A percentile compares a stretch with the other conserved stretches of the same genome.
These are phyloP conservation scores for Entomortierella beljakovae DNA, from an alignment of 192 early-diverging fungal genomes.

Conservation along the genomic window DNA sequence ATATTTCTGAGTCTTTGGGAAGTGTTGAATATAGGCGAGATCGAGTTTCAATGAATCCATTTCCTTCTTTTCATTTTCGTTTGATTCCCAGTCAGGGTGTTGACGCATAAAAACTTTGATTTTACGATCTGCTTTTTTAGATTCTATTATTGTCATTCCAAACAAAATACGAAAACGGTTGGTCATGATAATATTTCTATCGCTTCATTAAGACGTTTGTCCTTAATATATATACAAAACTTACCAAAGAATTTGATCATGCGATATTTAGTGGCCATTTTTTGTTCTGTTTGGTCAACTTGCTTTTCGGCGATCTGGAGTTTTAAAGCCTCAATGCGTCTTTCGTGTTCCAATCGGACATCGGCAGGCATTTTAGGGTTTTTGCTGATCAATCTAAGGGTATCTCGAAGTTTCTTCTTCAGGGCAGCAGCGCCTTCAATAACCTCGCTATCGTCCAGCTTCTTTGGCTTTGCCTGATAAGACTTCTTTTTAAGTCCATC, in stretches of 20 bases:
- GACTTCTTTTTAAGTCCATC: constrained; percentile 31
- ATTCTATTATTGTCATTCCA: constrained; percentile 35
- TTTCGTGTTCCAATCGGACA: constrained; percentile 39
- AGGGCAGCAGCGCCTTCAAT: constrained; percentile 46
- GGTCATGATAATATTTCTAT: neutral
- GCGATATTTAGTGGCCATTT: constrained; percentile 59
- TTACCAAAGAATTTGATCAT: constrained; percentile 64
- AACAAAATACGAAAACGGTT: neutral
- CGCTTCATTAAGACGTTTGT: neutral
- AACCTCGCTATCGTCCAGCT: constrained; percentile 36
- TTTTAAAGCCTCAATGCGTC: constrained; percentile 58
- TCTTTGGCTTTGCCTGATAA: constrained; percentile 49
- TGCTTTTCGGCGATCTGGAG: constrained; percentile 55
- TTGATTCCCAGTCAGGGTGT: constrained; percentile 28
- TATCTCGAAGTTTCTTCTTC: constrained; percentile 61
- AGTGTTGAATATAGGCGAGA: constrained; percentile 55
- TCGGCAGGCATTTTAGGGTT: constrained; percentile 56
- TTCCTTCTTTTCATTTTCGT: constrained; percentile 34
- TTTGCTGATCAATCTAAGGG: constrained; percentile 35
- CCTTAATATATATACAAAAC: constrained; percentile 2
- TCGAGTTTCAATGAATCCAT: constrained; percentile 42
- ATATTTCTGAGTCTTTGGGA: constrained; percentile 58
- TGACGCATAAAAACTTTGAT: constrained; percentile 49
- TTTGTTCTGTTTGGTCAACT: constrained; percentile 55
- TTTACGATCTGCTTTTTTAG: constrained; percentile 58